These are phyloP conservation scores for Tetrahymena borealis DNA, from an alignment of 73 alveolate species.

Conservation along the genomic window DNA sequence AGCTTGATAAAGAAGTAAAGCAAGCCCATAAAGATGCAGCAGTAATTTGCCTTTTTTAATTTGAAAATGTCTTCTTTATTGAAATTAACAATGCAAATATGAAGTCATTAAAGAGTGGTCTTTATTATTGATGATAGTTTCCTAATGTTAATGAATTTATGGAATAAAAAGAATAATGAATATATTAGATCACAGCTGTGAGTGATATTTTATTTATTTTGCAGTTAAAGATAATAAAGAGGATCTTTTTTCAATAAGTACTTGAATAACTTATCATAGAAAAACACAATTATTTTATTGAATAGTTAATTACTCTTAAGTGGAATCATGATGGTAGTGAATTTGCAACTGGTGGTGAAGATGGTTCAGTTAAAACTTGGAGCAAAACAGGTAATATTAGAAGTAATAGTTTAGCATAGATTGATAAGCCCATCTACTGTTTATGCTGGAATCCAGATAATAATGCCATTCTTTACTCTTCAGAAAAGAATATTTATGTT, in stretches of 20 bases:
- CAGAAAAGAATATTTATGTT: constrained; percentile 77
- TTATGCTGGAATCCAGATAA: constrained; percentile 91
- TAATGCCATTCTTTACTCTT: constrained; percentile 71
- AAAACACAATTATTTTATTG: neutral
- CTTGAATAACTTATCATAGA: neutral
- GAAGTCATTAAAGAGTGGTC: no score
- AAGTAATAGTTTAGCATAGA: constrained; percentile 64
- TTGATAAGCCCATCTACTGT: constrained; percentile 78
- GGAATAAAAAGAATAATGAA: no score
- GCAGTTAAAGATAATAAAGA: neutral
- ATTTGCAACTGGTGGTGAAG: constrained; percentile 94
- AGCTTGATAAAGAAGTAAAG: constrained; percentile 76
- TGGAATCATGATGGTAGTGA: constrained; percentile 95
- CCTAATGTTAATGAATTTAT: no score
- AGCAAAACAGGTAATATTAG: constrained; percentile 87
- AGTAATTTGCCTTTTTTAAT: neutral
- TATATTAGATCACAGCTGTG: no score
- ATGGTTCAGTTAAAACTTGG: constrained; percentile 94
- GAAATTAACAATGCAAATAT: no score
- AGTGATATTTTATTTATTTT: no score
- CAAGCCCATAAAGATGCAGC: constrained; percentile 93
- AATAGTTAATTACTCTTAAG: constrained; percentile 59
- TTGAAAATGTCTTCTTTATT: no score
- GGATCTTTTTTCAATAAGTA: neutral
- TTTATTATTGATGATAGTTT: no score